Conservation (phyloP, 257 asterid species). For the Capsicum pubescens region DNA sequence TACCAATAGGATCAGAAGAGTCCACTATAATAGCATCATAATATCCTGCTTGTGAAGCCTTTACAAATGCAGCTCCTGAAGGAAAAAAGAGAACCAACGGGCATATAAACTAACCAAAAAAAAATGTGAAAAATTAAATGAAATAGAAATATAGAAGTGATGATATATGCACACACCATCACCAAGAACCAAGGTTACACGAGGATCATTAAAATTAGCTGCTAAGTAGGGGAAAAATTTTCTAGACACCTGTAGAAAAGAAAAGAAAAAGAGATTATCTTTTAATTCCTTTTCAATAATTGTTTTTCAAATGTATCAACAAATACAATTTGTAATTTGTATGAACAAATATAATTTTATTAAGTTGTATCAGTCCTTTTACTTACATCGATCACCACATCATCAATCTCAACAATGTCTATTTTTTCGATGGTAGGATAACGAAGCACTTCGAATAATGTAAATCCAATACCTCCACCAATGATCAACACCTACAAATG, state of each 20-base stretch:
- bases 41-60: conserved; percentile 21
- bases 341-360: no score
- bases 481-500: conserved; percentile 28
- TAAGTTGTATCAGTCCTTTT: no score
- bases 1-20: conserved; percentile 38
- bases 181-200: conserved; percentile 27
- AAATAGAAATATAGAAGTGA: not conserved
- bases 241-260: conserved; percentile 18
- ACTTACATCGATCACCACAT: conserved; percentile 33
- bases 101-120: not conserved
- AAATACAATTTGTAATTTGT: no score
- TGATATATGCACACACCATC: conserved; percentile 18
- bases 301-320: no score
- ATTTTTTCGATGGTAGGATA: conserved; percentile 24
- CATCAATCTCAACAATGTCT: conserved; percentile 32
- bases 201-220: conserved; percentile 33
- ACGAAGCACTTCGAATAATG: conserved; percentile 31
- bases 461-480: conserved; percentile 36
- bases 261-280: no score
- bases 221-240: conserved; percentile 24
- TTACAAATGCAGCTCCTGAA: conserved; percentile 34
- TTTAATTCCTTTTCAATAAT: no score
- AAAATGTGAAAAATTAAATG: no score
- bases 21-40: conserved; percentile 36
- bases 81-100: not conserved